Evolutionary conservation across 2,329 filamentous ascomycete genomes (phyloP).

Genomic region (Furcasterigmium furcatum): DNA sequence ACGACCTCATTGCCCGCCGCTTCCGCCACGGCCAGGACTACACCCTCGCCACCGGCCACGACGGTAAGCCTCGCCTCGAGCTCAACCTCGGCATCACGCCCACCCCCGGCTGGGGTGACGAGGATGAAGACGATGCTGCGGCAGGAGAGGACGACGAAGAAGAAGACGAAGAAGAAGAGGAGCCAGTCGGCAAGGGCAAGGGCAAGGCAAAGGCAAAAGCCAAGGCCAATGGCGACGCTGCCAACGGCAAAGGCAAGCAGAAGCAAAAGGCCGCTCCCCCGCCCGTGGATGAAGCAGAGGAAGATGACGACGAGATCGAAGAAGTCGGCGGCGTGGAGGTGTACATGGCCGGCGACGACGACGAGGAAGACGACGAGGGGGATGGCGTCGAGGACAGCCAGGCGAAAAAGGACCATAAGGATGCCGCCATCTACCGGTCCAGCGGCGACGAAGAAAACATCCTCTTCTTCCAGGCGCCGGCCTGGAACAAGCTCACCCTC

Average conservation of each 20-base stretch:
- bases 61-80: conserved; percentile 75
- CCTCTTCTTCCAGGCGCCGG: conserved; percentile 58
- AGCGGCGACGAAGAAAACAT: conserved; percentile 72
- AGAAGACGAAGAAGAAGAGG: conserved; percentile 30
- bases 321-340: conserved; percentile 79
- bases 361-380: conserved; percentile 51
- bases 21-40: conserved; percentile 90
- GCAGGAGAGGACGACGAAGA: conserved; percentile 42
- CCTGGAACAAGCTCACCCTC: conserved; percentile 90
- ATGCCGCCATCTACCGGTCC: conserved; percentile 82
- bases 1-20: conserved; percentile 77
- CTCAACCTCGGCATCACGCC: conserved; percentile 86
- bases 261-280: conserved; percentile 19
- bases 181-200: conserved; percentile 24
- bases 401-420: conserved; percentile 60
- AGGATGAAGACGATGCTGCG: conserved; percentile 51
- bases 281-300: conserved; percentile 16
- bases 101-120: conserved; percentile 77
- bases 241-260: conserved; percentile 25
- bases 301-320: conserved; percentile 23
- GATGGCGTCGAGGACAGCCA: conserved; percentile 49
- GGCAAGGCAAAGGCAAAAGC: conserved; percentile 26
- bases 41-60: conserved; percentile 84
- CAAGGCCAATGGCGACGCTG: conserved; percentile 25
- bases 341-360: conserved; percentile 89